A percentile compares a stretch with the other conserved stretches of the same genome.
Conservation (phyloP, 2,329 filamentous ascomycete genomes). For the Trichoderma sp. region DNA sequence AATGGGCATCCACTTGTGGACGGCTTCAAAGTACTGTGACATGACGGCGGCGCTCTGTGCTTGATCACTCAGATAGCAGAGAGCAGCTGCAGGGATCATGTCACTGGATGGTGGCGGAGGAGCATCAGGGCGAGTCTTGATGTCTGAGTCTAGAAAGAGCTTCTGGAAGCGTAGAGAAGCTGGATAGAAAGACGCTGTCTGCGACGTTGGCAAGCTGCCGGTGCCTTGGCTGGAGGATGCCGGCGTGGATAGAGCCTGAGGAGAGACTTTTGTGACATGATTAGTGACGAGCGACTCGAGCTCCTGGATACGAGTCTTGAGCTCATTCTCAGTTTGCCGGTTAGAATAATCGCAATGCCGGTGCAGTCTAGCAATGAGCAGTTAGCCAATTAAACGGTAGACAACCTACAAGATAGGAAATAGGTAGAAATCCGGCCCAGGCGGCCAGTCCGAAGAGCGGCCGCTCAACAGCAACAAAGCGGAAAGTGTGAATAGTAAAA, state of each 20-base stretch:
- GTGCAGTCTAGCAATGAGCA: conserved; percentile 17
- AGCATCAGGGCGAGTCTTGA: conserved; percentile 1
- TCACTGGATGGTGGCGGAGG: conserved; percentile 2
- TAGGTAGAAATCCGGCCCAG: neutral
- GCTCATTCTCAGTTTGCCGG: conserved; percentile 16
- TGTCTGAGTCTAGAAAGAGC: conserved; percentile 28
- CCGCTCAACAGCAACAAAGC: neutral
- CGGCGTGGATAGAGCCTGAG: conserved; percentile 1
- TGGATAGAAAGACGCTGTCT: neutral
- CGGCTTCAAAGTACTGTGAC: conserved; percentile 27
- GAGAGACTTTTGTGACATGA: conserved; percentile 7
- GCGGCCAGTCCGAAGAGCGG: neutral
- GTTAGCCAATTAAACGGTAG: neutral
- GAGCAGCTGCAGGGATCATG: conserved; percentile 11
- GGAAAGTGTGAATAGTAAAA: neutral
- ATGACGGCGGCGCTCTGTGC: conserved; percentile 3
- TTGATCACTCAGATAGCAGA: conserved; percentile 17
- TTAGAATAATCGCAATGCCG: conserved; percentile 25
- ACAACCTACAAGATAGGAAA: conserved; percentile 8
- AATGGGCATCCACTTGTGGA: conserved; percentile 30
- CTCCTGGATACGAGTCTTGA: conserved; percentile 27
- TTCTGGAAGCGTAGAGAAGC: conserved; percentile 27
- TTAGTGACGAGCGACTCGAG: conserved; percentile 28
- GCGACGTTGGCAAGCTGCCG: neutral
- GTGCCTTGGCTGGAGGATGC: neutral